Conservation (phyloP, 768 basidiomycete species). For the Trichaptum fuscoviolaceum region DNA sequence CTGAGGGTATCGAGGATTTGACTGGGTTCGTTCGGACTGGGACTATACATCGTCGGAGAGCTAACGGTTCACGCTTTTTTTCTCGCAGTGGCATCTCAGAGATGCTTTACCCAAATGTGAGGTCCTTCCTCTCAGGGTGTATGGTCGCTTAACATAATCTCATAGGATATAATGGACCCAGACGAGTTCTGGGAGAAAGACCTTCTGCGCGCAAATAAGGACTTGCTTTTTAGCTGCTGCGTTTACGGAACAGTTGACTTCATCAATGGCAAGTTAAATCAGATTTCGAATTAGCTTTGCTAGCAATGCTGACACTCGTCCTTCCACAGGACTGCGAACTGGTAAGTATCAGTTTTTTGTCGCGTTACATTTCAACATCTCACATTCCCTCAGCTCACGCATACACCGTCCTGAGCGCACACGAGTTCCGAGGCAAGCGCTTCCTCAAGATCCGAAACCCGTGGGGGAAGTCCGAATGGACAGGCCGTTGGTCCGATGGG, state of each 20-base stretch:
- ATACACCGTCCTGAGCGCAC: constrained; percentile 20
- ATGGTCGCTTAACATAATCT: background rate
- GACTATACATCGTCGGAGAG: background rate
- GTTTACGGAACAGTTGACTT: constrained; percentile 8
- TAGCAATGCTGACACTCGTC: background rate
- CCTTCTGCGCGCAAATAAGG: constrained; percentile 18
- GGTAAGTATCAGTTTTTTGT: background rate
- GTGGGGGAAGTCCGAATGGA: constrained; percentile 48
- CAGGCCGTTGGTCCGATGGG: constrained; percentile 24
- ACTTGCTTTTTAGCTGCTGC: constrained; percentile 23
- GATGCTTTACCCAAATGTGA: background rate
- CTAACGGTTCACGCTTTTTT: background rate
- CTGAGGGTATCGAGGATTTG: constrained; percentile 23
- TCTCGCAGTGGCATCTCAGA: background rate
- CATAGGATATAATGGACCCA: constrained; percentile 20
- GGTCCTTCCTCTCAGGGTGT: background rate
- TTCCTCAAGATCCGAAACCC: constrained; percentile 24
- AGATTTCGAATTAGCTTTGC: constrained; percentile 3
- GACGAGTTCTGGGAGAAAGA: constrained; percentile 22
- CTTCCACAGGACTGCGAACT: constrained; percentile 5
- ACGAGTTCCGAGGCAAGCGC: constrained; percentile 21
- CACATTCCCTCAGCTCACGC: constrained; percentile 14
- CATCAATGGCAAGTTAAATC: background rate
- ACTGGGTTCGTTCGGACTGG: constrained; percentile 16
- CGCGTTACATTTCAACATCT: background rate